Percentiles rank a stretch among this genome's conserved stretches.
Conservation (phyloP, 345 rosid genomes). For the Gossypium thurberi region DNA sequence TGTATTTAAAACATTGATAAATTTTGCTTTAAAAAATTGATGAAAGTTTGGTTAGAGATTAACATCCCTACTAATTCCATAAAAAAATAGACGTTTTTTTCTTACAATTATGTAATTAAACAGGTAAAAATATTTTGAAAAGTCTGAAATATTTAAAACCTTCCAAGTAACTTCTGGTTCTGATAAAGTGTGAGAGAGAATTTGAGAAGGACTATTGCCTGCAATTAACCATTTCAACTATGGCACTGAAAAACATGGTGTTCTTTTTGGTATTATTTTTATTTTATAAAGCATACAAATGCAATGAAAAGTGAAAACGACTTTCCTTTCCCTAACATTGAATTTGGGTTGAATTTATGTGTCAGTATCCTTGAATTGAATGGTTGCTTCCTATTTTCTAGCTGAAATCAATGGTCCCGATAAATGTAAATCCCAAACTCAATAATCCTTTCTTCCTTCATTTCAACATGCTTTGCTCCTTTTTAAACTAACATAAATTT, state of each 20-base stretch:
- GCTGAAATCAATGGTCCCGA: conserved; percentile 26
- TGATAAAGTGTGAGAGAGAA: conserved; percentile 33
- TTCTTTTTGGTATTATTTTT: conserved; percentile 14
- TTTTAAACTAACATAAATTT: neutral
- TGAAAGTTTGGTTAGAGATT: too few relatives aligned
- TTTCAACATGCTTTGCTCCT: neutral
- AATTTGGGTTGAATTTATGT: conserved; percentile 15
- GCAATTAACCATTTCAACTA: conserved; percentile 39
- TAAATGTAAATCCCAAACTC: neutral
- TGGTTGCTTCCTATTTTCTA: conserved; percentile 22
- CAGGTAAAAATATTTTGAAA: too few relatives aligned
- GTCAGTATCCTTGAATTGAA: conserved; percentile 26
- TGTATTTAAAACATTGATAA: too few relatives aligned
- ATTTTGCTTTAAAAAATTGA: too few relatives aligned
- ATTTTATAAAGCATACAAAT: conserved; percentile 35
- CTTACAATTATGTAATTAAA: too few relatives aligned
- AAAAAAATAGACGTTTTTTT: too few relatives aligned
- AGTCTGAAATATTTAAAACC: neutral
- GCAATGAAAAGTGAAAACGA: conserved; percentile 53
- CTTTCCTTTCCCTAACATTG: conserved; percentile 24
- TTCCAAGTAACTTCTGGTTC: conserved; percentile 23
- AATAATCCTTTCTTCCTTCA: conserved; percentile 20
- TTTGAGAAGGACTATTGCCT: conserved; percentile 50
- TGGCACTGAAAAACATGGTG: conserved; percentile 75
- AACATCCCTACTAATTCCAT: too few relatives aligned